Base-by-base conservation (phyloP, 2,329 filamentous ascomycete species). In the Diaporthe australafricana region DNA sequence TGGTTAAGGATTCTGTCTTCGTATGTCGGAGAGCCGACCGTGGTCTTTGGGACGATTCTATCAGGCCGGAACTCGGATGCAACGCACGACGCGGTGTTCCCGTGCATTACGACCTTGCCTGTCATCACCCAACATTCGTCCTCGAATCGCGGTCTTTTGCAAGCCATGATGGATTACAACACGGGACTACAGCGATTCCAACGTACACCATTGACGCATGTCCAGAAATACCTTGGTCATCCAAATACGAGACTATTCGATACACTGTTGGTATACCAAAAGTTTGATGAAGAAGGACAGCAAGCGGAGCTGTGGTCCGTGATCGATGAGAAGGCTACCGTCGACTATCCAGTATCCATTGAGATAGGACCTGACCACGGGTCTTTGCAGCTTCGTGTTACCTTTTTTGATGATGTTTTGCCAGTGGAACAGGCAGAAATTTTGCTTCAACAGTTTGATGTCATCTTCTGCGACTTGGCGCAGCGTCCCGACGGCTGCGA, bases 251-350 rank as follows among this genome's bases (percentile, higher is more conserved):
- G 87, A 0, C 84, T 96, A 0, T 98, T 98, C 76, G 95, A 98
- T 77, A 96, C 94, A 0, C 85, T 98, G 1, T 90, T 98, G 72
- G 92, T 94, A 0, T 96, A 95, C 77, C 95, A 98, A 77, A 94
- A 93, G 75, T 77, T 85, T 71, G 75, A 82, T 66, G 22, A 75
- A 45, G 69, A 72, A 45, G 60, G 73, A 20, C 70, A 79, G 1
- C 53, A 66, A 1, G 45, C 40, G 5, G 53, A 78, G 4, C 82
- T 86, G 0, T 97, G 93, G 92, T 83, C 84, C 8, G 74, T 93
- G 0, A 74, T 89, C 1, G 84, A 89, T 20, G 94, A 97, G 72
- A 84, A 89, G 65, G 92, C 93, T 7, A 89, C 86, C 1, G 89
- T 93, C 2, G 93, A 97, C 76, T 98, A 96, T 79, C 85, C 92